Conservation (phyloP, 2,329 filamentous ascomycete species). For the Coleophoma crateriformis region DNA sequence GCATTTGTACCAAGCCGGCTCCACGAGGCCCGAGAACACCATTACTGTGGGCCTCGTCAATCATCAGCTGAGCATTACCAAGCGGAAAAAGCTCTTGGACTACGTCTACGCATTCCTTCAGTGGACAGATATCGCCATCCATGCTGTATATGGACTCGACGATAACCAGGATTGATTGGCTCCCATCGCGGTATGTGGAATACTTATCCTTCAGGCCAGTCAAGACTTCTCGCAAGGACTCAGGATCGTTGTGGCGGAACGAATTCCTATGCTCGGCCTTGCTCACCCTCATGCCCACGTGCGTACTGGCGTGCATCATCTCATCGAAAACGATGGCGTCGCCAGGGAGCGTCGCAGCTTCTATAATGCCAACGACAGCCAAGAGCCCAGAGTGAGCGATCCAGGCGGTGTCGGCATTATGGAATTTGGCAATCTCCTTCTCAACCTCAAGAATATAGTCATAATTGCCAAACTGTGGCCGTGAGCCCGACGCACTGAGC, state of each 20-base stretch:
- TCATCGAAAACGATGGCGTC: constrained; percentile 59
- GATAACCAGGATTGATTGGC: constrained; percentile 30
- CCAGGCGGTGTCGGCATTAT: constrained; percentile 51
- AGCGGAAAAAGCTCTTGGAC: constrained; percentile 27
- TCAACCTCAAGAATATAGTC: constrained; percentile 54
- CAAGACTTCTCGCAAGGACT: constrained; percentile 10
- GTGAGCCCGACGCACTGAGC: constrained; percentile 42
- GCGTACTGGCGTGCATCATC: constrained; percentile 60
- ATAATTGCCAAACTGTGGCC: constrained; percentile 62
- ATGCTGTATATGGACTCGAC: constrained; percentile 42
- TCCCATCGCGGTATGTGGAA: constrained; percentile 20
- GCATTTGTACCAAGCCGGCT: constrained; percentile 39
- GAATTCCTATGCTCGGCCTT: constrained; percentile 38
- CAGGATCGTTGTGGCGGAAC: constrained; percentile 41
- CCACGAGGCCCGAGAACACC: constrained; percentile 45
- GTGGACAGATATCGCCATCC: constrained; percentile 38
- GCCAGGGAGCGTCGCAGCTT: constrained; percentile 42
- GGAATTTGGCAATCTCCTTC: constrained; percentile 50
- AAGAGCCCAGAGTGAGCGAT: constrained; percentile 55
- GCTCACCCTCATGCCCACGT: constrained; percentile 57
- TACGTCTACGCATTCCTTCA: constrained; percentile 30
- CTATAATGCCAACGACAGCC: constrained; percentile 45
- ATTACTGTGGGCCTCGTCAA: constrained; percentile 51
- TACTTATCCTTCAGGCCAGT: constrained; percentile 15
- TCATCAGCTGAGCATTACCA: constrained; percentile 40